Evolutionary conservation across 1,284 basidiomycete species (phyloP).

Genomic region (Cerioporus squamosus): DNA sequence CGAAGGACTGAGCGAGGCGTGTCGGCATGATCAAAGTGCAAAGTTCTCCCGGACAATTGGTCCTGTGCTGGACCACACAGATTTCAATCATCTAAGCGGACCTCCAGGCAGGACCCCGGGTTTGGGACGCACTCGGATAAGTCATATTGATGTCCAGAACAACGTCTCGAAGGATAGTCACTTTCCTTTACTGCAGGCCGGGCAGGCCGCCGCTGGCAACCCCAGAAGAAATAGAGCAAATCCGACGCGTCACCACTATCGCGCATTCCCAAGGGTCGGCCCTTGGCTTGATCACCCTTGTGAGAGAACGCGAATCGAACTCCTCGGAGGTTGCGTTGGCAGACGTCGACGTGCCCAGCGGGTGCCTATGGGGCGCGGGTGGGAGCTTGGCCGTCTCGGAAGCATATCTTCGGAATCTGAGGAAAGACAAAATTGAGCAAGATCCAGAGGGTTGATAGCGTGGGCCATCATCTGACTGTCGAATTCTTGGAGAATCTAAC

Average conservation of each 20-base stretch:
- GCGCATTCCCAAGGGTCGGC: slow-evolving; percentile 9
- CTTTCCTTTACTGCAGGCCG: slow-evolving; percentile 7
- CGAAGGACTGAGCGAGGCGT: not conserved
- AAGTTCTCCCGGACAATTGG: slow-evolving; percentile 11
- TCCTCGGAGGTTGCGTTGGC: slow-evolving; percentile 10
- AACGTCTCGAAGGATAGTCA: not conserved
- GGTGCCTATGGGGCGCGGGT: slow-evolving; percentile 4
- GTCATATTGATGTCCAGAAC: slow-evolving; percentile 8
- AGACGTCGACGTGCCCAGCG: not conserved
- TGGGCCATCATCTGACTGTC: slow-evolving; percentile 21
- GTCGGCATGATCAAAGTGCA: slow-evolving; percentile 5
- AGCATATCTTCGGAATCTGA: slow-evolving; percentile 12
- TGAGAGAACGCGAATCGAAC: slow-evolving; percentile 1
- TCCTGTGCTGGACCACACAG: slow-evolving; percentile 1
- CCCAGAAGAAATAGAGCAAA: slow-evolving; percentile 2
- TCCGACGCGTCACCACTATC: slow-evolving; percentile 3
- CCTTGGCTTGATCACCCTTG: slow-evolving; percentile 6
- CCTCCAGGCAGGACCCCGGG: not conserved
- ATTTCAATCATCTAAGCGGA: not conserved
- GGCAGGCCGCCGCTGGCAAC: slow-evolving; percentile 8
- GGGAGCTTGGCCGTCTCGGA: slow-evolving; percentile 5
- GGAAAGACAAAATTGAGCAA: slow-evolving; percentile 3
- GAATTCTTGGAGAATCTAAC: slow-evolving; percentile 16
- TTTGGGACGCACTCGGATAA: slow-evolving; percentile 2
- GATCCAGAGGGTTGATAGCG: slow-evolving; percentile 12